These are phyloP conservation scores for Colletotrichum australisinense DNA, from an alignment of 2,329 filamentous ascomycete species.

Conservation along the genomic window DNA sequence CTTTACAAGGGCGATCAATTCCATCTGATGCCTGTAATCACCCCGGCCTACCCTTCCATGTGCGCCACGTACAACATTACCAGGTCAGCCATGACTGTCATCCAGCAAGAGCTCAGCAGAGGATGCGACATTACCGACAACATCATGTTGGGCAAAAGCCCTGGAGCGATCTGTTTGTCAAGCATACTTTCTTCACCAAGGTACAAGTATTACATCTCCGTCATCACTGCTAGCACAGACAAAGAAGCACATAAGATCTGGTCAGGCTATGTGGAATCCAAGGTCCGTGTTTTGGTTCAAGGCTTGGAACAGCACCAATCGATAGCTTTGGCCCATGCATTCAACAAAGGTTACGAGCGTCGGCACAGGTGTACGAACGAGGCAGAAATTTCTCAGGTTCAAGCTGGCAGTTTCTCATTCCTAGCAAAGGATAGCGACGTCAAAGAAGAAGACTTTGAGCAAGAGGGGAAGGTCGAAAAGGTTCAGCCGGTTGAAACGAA, in stretches of 20 bases:
- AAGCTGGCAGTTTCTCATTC: constrained; percentile 63
- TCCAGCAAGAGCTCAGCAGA: constrained; percentile 83
- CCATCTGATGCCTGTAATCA: constrained; percentile 98
- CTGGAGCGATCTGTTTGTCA: constrained; percentile 90
- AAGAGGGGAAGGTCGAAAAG: constrained; percentile 22
- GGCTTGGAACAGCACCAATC: constrained; percentile 84
- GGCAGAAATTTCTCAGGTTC: constrained; percentile 62
- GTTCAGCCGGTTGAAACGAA: constrained; percentile 24
- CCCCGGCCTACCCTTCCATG: constrained; percentile 97
- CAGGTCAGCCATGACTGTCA: constrained; percentile 84
- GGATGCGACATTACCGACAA: constrained; percentile 81
- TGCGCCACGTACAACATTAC: constrained; percentile 97
- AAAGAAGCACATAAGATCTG: constrained; percentile 89
- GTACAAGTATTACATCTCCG: constrained; percentile 95
- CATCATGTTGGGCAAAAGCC: constrained; percentile 80
- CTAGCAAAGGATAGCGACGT: constrained; percentile 51
- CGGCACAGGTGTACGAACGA: constrained; percentile 75
- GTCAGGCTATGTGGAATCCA: constrained; percentile 94
- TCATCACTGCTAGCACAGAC: constrained; percentile 83
- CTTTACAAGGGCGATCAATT: constrained; percentile 83
- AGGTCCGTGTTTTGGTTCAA: constrained; percentile 86
- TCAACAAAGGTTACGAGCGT: constrained; percentile 92
- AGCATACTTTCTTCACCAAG: constrained; percentile 92
- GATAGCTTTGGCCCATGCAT: constrained; percentile 88
- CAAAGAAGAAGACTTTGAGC: constrained; percentile 31